phyloP scores from a whole-genome alignment of 225 moss, liverwort and hornwort genomes.

The Physcomitrellopsis africana region DNA sequence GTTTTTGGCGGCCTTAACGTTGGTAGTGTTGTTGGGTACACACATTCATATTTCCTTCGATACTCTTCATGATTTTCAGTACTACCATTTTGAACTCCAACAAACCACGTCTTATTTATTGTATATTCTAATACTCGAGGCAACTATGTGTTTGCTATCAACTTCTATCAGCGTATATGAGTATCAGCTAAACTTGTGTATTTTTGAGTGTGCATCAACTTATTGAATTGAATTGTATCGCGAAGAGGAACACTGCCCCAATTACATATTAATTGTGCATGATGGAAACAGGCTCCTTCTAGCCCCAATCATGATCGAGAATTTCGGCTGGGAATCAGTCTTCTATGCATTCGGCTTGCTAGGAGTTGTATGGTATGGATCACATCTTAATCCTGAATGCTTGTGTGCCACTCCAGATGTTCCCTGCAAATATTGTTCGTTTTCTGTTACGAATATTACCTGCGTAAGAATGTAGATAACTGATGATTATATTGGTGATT shows the following conservation, averaged over 20 bases:
- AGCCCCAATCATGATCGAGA: slow-evolving; percentile 80
- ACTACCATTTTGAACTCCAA: not conserved
- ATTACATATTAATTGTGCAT: slow-evolving; percentile 17
- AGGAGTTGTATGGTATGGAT: slow-evolving; percentile 74
- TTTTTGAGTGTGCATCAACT: slow-evolving; percentile 1
- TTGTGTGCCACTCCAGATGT: not conserved
- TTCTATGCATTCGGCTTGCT: slow-evolving; percentile 87
- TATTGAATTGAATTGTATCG: slow-evolving; percentile 12
- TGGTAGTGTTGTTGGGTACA: slow-evolving; percentile 90
- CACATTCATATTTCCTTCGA: slow-evolving; percentile 18
- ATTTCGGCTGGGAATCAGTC: slow-evolving; percentile 88
- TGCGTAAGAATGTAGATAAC: not conserved
- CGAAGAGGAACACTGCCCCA: slow-evolving; percentile 13
- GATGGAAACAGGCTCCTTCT: slow-evolving; percentile 71
- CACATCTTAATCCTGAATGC: not conserved
- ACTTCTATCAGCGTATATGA: slow-evolving; percentile 8
- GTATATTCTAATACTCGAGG: slow-evolving; percentile 1
- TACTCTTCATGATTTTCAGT: slow-evolving; percentile 15
- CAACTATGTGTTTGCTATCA: not conserved
- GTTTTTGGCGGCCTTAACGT: slow-evolving; percentile 95
- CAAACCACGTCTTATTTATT: not conserved
- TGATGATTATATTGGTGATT: slow-evolving; percentile 15
- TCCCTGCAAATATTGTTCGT: not conserved
- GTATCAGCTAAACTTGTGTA: slow-evolving; percentile 4
- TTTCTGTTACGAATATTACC: not conserved